Evolutionary conservation across 176 grass and related monocot species (phyloP).

Genomic region (Tillandsia leiboldiana): DNA sequence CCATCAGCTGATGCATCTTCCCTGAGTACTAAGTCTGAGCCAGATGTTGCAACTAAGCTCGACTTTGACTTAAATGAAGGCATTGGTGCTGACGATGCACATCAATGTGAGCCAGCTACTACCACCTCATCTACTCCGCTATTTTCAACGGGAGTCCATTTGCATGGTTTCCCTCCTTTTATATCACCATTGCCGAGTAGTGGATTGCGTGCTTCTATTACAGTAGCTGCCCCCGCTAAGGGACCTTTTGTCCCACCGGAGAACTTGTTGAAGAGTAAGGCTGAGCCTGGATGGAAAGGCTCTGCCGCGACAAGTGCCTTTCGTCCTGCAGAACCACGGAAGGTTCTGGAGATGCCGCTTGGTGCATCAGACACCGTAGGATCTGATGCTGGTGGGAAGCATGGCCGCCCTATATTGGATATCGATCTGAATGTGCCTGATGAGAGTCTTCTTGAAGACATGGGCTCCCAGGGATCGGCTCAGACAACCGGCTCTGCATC

Average conservation of each 20-base stretch:
- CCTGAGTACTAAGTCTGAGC: conserved; percentile 14
- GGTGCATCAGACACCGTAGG: conserved; percentile 12
- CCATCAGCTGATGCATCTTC: conserved; percentile 38
- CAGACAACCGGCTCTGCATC: conserved; percentile 45
- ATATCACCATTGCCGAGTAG: conserved; percentile 27
- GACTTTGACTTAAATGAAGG: conserved; percentile 73
- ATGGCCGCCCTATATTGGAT: conserved; percentile 38
- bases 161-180: conserved; percentile 28
- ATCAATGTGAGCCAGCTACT: conserved; percentile 35
- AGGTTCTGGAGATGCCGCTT: conserved; percentile 33
- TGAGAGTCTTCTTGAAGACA: conserved; percentile 59
- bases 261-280: conserved; percentile 48
- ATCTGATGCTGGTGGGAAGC: conserved; percentile 36
- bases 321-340: conserved; percentile 76
- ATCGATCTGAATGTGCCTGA: conserved; percentile 77
- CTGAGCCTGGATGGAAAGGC: conserved; percentile 72
- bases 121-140: conserved; percentile 19
- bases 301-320: conserved; percentile 86
- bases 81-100: conserved; percentile 38
- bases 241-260: conserved; percentile 75
- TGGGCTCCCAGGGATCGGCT: conserved; percentile 38
- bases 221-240: conserved; percentile 65
- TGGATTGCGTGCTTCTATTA: conserved; percentile 37
- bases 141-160: conserved; percentile 23
- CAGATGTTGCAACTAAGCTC: conserved; percentile 33